These are phyloP conservation scores for Cladophialophora immunda DNA, from an alignment of 2,329 filamentous ascomycete species.

Conservation along the genomic window DNA sequence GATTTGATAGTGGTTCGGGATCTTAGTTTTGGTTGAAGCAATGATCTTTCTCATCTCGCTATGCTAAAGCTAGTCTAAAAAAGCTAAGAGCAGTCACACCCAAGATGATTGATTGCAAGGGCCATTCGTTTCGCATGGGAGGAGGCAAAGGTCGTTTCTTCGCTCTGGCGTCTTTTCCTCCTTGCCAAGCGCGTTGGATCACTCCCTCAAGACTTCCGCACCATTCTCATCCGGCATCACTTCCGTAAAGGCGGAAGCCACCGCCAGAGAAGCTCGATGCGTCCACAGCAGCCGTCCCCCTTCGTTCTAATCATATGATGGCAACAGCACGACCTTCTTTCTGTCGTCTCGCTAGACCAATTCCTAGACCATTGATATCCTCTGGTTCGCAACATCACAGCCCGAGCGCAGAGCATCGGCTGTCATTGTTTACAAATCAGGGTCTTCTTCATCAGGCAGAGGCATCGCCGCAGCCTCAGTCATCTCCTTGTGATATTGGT, in stretches of 20 bases:
- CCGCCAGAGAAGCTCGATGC: background rate
- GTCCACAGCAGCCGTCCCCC: conserved; percentile 3
- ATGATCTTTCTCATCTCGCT: conserved; percentile 23
- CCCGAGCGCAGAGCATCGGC: background rate
- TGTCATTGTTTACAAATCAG: conserved; percentile 58
- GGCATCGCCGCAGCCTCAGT: conserved; percentile 78
- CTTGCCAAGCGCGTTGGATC: background rate
- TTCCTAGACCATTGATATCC: conserved; percentile 18
- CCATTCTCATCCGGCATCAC: background rate
- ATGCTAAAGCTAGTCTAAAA: conserved; percentile 26
- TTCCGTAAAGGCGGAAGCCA: background rate
- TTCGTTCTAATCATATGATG: conserved; percentile 9
- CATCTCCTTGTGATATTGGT: conserved; percentile 90
- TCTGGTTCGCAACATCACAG: conserved; percentile 7
- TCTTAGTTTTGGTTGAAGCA: background rate
- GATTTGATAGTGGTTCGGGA: background rate
- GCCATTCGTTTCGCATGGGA: conserved; percentile 1
- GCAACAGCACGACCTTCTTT: conserved; percentile 34
- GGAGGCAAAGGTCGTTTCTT: background rate
- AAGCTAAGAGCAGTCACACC: conserved; percentile 16
- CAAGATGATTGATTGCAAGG: conserved; percentile 7
- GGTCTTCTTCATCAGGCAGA: conserved; percentile 93
- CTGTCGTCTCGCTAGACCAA: conserved; percentile 36
- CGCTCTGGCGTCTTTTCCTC: background rate
- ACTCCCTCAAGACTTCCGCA: background rate